These are phyloP conservation scores for Scheffersomyces titani DNA, from an alignment of 1,139 yeast species.

Conservation along the genomic window DNA sequence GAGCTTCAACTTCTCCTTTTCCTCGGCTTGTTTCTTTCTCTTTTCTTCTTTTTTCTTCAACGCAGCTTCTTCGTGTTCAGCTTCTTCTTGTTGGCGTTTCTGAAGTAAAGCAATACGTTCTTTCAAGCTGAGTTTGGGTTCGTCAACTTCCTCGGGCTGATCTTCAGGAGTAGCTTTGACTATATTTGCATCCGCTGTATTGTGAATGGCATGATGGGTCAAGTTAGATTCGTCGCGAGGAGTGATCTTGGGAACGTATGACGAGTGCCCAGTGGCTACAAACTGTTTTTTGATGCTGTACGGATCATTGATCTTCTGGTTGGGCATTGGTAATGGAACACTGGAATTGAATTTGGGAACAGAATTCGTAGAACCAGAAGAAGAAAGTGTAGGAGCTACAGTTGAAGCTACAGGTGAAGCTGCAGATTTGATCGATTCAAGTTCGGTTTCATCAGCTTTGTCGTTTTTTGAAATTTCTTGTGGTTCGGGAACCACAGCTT, in stretches of 20 bases:
- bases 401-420: background rate
- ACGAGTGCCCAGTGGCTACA: constrained; percentile 42
- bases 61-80: constrained; percentile 70
- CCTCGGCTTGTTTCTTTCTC: constrained; percentile 44
- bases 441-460: constrained; percentile 5
- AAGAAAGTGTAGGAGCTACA: background rate
- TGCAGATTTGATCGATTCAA: background rate
- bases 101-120: constrained; percentile 86
- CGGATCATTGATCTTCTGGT: constrained; percentile 38
- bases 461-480: constrained; percentile 6
- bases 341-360: background rate
- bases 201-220: constrained; percentile 31
- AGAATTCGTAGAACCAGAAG: background rate
- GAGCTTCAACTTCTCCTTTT: constrained; percentile 22
- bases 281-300: constrained; percentile 47
- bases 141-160: constrained; percentile 43
- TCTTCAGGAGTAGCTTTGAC: constrained; percentile 21
- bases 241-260: constrained; percentile 45
- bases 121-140: constrained; percentile 78
- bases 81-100: constrained; percentile 79
- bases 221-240: constrained; percentile 43
- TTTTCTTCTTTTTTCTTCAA: constrained; percentile 58
- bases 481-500: background rate
- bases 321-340: constrained; percentile 18
- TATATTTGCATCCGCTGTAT: constrained; percentile 18